Evolutionary conservation across 129 eudicot genomes (phyloP).

Genomic region (Helianthus annuus): HanXRQr2.0-SUNRISE NC_035437.2:4361030-4361529

Average conservation of each 20-base stretch:
- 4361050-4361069: not conserved
- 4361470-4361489: slow-evolving; percentile 35
- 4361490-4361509: slow-evolving; percentile 35
- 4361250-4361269: slow-evolving; percentile 44
- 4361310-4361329: slow-evolving; percentile 37
- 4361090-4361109: not conserved
- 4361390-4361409: not conserved
- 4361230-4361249: slow-evolving; percentile 37
- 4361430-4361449: slow-evolving; percentile 42
- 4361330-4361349: slow-evolving; percentile 26
- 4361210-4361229: slow-evolving; percentile 46
- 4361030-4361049: too few species aligned
- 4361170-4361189: slow-evolving; percentile 40
- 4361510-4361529: slow-evolving; percentile 29
- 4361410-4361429: slow-evolving; percentile 11
- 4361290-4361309: slow-evolving; percentile 47
- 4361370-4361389: not conserved
- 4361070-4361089: not conserved
- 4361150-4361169: slow-evolving; percentile 46
- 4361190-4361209: slow-evolving; percentile 43
- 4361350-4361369: not conserved
- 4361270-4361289: slow-evolving; percentile 37
- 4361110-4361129: slow-evolving; percentile 42
- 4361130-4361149: slow-evolving; percentile 45
- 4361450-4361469: slow-evolving; percentile 56